A percentile compares a stretch with the other conserved stretches of the same genome.
Conservation (phyloP, 768 basidiomycete genomes). For the Russula compacta region DNA sequence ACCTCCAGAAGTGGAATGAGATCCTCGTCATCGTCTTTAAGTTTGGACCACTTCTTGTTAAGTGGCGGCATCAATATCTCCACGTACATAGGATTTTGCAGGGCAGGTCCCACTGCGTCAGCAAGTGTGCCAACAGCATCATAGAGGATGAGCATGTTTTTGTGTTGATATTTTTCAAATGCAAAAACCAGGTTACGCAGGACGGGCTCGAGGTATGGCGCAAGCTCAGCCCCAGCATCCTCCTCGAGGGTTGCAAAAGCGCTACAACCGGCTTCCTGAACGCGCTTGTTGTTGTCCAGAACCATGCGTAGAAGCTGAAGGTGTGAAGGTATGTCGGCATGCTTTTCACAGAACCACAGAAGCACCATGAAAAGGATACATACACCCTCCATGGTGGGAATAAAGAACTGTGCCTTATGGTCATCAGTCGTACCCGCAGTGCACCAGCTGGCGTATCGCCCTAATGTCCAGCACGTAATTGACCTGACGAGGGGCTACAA, state of each 20-base stretch:
- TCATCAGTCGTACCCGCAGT: slow-evolving; percentile 78
- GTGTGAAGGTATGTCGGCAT: slow-evolving; percentile 6
- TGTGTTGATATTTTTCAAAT: slow-evolving; percentile 97
- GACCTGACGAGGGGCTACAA: slow-evolving; percentile 88
- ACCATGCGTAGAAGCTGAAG: slow-evolving; percentile 93
- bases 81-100: slow-evolving; percentile 80
- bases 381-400: slow-evolving; percentile 98
- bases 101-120: slow-evolving; percentile 84
- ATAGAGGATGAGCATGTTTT: slow-evolving; percentile 97
- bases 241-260: slow-evolving; percentile 98
- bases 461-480: slow-evolving; percentile 99
- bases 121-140: slow-evolving; percentile 98
- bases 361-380: slow-evolving; percentile 25
- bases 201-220: slow-evolving; percentile 91
- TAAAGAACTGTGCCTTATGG: slow-evolving; percentile 84
- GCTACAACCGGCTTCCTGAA: slow-evolving; percentile 98
- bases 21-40: slow-evolving; percentile 87
- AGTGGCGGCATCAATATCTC: slow-evolving; percentile 96
- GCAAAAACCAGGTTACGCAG: slow-evolving; percentile 91
- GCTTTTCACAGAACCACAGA: slow-evolving; percentile 10
- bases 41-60: slow-evolving; percentile 79
- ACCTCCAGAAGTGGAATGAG: slow-evolving; percentile 95
- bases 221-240: slow-evolving; percentile 84
- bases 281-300: slow-evolving; percentile 95
- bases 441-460: slow-evolving; percentile 96